Evolutionary conservation across 106 monocot genomes (phyloP).

Genomic region (Dendrobium nobile): DNA sequence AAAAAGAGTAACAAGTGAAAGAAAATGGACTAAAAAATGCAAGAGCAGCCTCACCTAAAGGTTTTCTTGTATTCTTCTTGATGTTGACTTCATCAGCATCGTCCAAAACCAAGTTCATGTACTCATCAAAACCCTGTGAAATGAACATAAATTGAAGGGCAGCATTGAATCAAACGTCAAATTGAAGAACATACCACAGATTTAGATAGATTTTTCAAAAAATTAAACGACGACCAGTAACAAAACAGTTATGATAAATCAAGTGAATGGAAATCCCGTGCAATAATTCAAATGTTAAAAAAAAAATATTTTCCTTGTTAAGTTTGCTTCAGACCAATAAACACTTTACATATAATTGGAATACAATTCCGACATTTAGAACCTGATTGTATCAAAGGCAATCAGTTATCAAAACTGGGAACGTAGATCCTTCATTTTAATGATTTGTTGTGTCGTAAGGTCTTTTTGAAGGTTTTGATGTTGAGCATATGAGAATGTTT

Average conservation of each 20-base stretch:
- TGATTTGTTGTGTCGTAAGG: too few relatives aligned
- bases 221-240: not conserved
- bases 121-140: constrained; percentile 78
- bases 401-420: too few relatives aligned
- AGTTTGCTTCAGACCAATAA: too few relatives aligned
- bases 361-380: too few relatives aligned
- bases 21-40: not conserved
- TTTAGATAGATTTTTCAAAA: not conserved
- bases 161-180: not conserved
- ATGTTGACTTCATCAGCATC: constrained; percentile 76
- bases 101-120: constrained; percentile 83
- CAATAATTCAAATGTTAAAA: not conserved
- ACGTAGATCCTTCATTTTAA: too few relatives aligned
- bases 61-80: constrained; percentile 73
- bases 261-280: not conserved
- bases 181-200: not conserved
- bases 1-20: not conserved
- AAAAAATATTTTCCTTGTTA: not conserved
- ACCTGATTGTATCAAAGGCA: too few relatives aligned
- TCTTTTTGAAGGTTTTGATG: too few relatives aligned
- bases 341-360: too few relatives aligned
- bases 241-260: not conserved
- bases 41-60: constrained; percentile 31
- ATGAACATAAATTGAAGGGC: not conserved
- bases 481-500: too few relatives aligned